These are phyloP conservation scores for Coriolopsis trogii DNA, from an alignment of 1,284 basidiomycete genomes.

Conservation along the genomic window DNA sequence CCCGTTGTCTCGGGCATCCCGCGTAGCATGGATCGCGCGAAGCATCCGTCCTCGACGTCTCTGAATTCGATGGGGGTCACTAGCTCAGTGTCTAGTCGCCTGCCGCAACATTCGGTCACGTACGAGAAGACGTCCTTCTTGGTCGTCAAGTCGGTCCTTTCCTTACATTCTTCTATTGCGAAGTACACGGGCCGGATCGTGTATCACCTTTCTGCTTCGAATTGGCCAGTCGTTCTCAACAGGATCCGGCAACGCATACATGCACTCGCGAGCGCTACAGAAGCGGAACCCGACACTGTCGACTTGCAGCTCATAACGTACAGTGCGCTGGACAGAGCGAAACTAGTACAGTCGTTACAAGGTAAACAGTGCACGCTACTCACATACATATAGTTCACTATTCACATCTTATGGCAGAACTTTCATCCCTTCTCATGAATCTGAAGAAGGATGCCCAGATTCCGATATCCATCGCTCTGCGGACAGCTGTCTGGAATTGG, in stretches of 20 bases:
- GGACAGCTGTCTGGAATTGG: conserved; percentile 92
- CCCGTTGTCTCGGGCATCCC: conserved; percentile 22
- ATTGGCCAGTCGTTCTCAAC: conserved; percentile 83
- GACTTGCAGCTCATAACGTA: conserved; percentile 80
- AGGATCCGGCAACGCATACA: conserved; percentile 77
- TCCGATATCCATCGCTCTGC: conserved; percentile 74
- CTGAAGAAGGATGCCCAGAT: conserved; percentile 79
- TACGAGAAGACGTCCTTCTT: conserved; percentile 74
- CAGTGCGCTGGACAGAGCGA: conserved; percentile 65
- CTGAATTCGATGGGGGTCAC: conserved; percentile 42
- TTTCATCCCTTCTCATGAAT: conserved; percentile 84
- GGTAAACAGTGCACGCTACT: too few relatives aligned
- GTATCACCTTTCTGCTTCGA: conserved; percentile 88
- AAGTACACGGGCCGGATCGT: conserved; percentile 80
- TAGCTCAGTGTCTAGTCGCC: conserved; percentile 38
- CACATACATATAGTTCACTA: not conserved
- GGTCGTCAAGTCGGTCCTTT: conserved; percentile 55
- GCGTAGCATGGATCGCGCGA: conserved; percentile 26
- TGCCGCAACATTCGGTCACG: conserved; percentile 46
- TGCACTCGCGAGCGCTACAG: conserved; percentile 55
- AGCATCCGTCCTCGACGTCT: conserved; percentile 46
- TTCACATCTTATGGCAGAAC: conserved; percentile 47
- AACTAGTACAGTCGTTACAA: conserved; percentile 69
- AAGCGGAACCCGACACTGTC: conserved; percentile 63
- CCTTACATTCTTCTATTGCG: conserved; percentile 63